Conservation (phyloP, 2,329 filamentous ascomycete species). For the Onygenales sp. region DNA sequence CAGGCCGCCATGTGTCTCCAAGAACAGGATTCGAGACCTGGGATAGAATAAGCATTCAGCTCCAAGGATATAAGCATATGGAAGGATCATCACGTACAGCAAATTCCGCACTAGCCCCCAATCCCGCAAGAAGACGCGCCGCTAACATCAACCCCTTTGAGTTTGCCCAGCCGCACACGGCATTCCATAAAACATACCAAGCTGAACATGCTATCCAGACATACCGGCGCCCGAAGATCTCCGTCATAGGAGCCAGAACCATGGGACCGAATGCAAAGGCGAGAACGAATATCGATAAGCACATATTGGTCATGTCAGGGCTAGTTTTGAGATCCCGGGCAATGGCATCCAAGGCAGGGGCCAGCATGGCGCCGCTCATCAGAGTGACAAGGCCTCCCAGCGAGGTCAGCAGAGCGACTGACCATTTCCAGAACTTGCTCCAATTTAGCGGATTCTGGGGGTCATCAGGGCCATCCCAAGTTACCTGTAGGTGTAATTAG, state of each 20-base stretch:
- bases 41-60: constrained; percentile 12
- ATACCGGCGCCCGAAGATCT: constrained; percentile 50
- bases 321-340: constrained; percentile 37
- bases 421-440: constrained; percentile 34
- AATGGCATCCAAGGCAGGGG: constrained; percentile 30
- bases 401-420: constrained; percentile 43
- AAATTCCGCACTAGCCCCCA: constrained; percentile 23
- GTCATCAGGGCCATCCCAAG: constrained; percentile 51
- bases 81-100: constrained; percentile 24
- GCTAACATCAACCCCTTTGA: constrained; percentile 52
- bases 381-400: constrained; percentile 17
- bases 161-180: constrained; percentile 48
- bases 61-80: background rate
- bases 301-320: constrained; percentile 39
- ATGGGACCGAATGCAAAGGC: constrained; percentile 51
- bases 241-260: constrained; percentile 56
- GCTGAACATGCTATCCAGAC: constrained; percentile 50
- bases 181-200: constrained; percentile 52
- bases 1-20: constrained; percentile 34
- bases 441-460: constrained; percentile 54
- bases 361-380: constrained; percentile 30
- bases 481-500: constrained; percentile 26
- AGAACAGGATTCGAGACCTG: constrained; percentile 25
- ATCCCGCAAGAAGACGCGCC: constrained; percentile 53
- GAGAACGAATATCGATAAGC: constrained; percentile 53